phyloP scores from a whole-genome alignment of 75 land plant genomes.

The Picea glauca region DNA sequence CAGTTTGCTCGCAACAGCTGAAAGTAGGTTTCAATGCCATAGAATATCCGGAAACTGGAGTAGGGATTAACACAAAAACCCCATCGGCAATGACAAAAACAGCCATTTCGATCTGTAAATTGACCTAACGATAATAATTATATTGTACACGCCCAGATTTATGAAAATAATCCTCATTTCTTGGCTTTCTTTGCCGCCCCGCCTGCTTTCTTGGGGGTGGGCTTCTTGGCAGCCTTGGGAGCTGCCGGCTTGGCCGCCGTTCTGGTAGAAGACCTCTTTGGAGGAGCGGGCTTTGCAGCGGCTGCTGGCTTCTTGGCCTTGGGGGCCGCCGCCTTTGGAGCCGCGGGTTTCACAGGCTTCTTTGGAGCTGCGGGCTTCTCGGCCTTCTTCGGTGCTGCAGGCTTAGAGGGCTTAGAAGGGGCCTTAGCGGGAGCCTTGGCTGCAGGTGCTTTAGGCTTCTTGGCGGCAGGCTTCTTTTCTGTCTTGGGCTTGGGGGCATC shows the following conservation, averaged over 20 bases:
- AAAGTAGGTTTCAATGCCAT: no score
- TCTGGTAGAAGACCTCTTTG: slow-evolving; percentile 6
- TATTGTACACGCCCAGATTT: no score
- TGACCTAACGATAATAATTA: no score
- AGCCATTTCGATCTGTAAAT: no score
- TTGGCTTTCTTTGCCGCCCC: neutral
- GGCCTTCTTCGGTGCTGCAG: neutral
- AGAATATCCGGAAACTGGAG: no score
- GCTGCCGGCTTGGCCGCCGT: neutral
- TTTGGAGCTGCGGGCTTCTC: slow-evolving; percentile 2
- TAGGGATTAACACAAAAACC: no score
- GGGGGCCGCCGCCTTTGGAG: slow-evolving; percentile 18
- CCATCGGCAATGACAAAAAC: no score
- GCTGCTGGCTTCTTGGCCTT: slow-evolving; percentile 15
- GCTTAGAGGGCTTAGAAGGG: slow-evolving; percentile 13
- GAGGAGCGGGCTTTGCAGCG: neutral
- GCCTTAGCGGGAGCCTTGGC: slow-evolving; percentile 8
- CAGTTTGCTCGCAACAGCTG: no score
- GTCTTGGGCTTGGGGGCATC: slow-evolving; percentile 10
- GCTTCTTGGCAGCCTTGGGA: neutral
- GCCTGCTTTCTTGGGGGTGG: neutral
- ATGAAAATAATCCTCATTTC: no score
- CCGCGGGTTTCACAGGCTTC: neutral
- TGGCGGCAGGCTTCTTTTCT: slow-evolving; percentile 17
- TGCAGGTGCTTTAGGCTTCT: slow-evolving; percentile 12